Evolutionary conservation across 345 rosid species (phyloP), one percentile per base, ranked within the genome.

Genomic region (Syzygium grande): DNA sequence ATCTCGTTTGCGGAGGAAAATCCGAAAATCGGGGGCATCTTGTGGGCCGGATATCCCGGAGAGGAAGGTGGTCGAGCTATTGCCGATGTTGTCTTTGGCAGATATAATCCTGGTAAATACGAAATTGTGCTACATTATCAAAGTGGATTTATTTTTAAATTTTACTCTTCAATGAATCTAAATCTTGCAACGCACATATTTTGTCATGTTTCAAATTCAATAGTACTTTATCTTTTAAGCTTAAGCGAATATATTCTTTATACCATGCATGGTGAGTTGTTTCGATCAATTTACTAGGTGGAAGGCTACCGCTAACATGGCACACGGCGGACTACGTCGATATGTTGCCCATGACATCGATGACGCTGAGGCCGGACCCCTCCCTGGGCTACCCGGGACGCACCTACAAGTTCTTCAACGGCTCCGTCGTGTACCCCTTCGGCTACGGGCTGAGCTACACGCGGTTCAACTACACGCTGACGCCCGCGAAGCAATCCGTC

Each of bases 41-140:
- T 94, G 51, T 95, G 98, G 97, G 98, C 91, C 16, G 97, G 97
- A 43, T 93, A 93, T 55, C 98, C 98, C 15, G 98, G 97, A 80
- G 91, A 95, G 55, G 93, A 93, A 85, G 98, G 98, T 11, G 97
- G 96, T 5, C 90, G 3, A 1, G 98, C 95, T 79, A 93, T 96
- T 34, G 96, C 96, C 23, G 97, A 95, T 86, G 91, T 93, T 87
- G 89, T 95, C 49, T 95, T 91, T 43, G 97, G 98, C 49, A 86
- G 91, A 25, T 89, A 94, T 78, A 95, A 93, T 87, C 98, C 98
- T 5, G 93, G 95, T 95, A 89, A 86, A 78, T 25, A 92, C 92
- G 91, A 87, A 84, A 80, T 22, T 14, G 0, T 1, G 7, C 54
- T 22, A n/a, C 49, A 25, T 17, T 68, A 17, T 34, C 46, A 68